Base-by-base conservation (phyloP, 2,329 filamentous ascomycete species). In the Coniochaeta hoffmannii region DNA sequence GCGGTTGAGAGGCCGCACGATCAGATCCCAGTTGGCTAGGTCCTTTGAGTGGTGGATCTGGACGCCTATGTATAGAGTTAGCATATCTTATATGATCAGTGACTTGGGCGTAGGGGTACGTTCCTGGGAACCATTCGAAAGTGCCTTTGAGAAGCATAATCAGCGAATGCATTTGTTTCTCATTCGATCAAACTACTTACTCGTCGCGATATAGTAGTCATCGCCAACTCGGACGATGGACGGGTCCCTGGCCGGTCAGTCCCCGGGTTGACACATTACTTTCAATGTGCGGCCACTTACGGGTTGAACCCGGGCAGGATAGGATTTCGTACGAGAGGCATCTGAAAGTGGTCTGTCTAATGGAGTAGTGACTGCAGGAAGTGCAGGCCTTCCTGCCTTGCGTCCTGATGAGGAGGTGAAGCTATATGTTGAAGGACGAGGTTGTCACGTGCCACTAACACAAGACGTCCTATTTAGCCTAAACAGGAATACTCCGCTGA, bases 231-330 rank as follows among this genome's bases (percentile, higher is more conserved):
- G 70, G 34, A 80, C 59, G 61, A 81, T 73, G 12, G 79, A 81
- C 22, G 79, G 79, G 66, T 82, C 79, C 15, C 30, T 32, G 12
- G 30, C 12, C 7, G 30, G 30, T 32, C 12, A 32, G 30, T 32
- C 30, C 30, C 12, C 30, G 7, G 30, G 7, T 32, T 32, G 30
- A n/a, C 30, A 8, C 30, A 12, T 7, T 7, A 12, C 12, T 32
- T 12, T 32, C 30, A 32, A 32, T 7, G 30, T n/a, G n/a, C n/a
- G n/a, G 30, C 30, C 7, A 32, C 30, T 32, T 32, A 32, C 36
- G 79, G 69, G 63, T 82, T 79, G 68, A 81, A 82, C 31, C 79
- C 79, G 15, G 79, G 78, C 22, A 82, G 73, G 61, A 82, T 80
- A 10, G 79, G 79, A 58, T 82, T 83, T 56, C 72, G 72, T 35